phyloP scores from a whole-genome alignment of 177 flowering plant genomes.

The Vitis hybrid region DNA sequence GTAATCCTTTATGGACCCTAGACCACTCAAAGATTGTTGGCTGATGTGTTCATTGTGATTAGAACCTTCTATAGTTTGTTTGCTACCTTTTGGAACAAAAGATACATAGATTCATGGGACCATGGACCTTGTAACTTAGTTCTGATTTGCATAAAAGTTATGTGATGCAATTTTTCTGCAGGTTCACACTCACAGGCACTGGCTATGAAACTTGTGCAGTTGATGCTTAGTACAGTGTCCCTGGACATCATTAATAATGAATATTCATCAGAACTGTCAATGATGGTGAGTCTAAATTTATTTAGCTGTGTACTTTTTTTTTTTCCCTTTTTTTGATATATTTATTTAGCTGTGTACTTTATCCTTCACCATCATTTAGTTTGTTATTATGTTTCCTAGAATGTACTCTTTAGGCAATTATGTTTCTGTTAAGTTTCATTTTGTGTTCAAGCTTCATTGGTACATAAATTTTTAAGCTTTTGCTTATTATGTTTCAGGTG shows the following conservation, averaged over 20 bases:
- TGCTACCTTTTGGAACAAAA: neutral
- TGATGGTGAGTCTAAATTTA: conserved; percentile 43
- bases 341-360: neutral
- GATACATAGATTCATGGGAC: neutral
- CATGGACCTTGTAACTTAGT: too few relatives aligned
- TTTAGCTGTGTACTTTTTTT: too few relatives aligned
- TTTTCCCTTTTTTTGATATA: too few relatives aligned
- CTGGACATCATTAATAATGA: conserved; percentile 34
- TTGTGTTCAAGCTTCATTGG: neutral
- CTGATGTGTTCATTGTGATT: neutral
- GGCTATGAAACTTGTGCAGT: conserved; percentile 57
- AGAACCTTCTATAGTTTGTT: neutral
- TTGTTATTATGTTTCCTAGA: neutral
- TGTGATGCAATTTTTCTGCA: conserved; percentile 23
- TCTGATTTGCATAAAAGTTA: too few relatives aligned
- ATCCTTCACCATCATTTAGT: neutral
- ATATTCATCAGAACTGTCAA: conserved; percentile 47
- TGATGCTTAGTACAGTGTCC: conserved; percentile 54
- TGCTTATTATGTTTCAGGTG: conserved; percentile 48
- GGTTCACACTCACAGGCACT: conserved; percentile 71
- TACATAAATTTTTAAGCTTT: neutral
- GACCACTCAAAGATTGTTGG: neutral
- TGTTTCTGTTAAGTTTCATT: neutral
- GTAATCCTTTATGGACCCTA: too few relatives aligned
- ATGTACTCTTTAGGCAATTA: neutral